Percentiles rank a stretch among this genome's conserved stretches.
phyloP scores from a whole-genome alignment of 2,329 filamentous ascomycete species.

The Apiospora rasikravindrae region DNA sequence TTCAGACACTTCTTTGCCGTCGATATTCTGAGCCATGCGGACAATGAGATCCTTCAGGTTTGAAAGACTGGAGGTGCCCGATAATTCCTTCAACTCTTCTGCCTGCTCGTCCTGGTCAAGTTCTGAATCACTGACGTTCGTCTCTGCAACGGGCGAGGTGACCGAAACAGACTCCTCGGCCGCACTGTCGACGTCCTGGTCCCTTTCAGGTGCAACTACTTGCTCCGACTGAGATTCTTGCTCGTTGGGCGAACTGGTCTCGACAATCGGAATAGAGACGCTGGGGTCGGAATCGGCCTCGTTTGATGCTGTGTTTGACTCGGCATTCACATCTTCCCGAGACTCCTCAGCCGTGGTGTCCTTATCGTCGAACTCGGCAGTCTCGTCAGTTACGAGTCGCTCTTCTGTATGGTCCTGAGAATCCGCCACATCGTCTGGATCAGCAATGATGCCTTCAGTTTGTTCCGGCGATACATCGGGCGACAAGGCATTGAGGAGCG shows the following conservation, averaged over 20 bases:
- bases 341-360: background rate
- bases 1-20: slow-evolving; percentile 36
- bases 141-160: background rate
- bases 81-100: slow-evolving; percentile 26
- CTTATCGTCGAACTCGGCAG: background rate
- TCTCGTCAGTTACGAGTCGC: background rate
- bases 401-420: slow-evolving; percentile 30
- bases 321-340: background rate
- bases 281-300: background rate
- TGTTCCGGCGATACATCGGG: slow-evolving; percentile 24
- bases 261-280: background rate
- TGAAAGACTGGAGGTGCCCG: slow-evolving; percentile 33
- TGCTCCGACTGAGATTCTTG: background rate
- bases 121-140: too few relatives aligned
- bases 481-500: slow-evolving; percentile 55
- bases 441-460: background rate
- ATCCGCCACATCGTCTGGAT: slow-evolving; percentile 23
- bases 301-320: background rate
- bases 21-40: slow-evolving; percentile 53
- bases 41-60: slow-evolving; percentile 54
- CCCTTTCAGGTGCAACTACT: background rate
- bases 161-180: background rate
- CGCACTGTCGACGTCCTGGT: background rate
- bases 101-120: slow-evolving; percentile 26
- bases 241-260: background rate